Evolutionary conservation across 768 basidiomycete species (phyloP).

Genomic region (Fistulinella prunicolor): DNA sequence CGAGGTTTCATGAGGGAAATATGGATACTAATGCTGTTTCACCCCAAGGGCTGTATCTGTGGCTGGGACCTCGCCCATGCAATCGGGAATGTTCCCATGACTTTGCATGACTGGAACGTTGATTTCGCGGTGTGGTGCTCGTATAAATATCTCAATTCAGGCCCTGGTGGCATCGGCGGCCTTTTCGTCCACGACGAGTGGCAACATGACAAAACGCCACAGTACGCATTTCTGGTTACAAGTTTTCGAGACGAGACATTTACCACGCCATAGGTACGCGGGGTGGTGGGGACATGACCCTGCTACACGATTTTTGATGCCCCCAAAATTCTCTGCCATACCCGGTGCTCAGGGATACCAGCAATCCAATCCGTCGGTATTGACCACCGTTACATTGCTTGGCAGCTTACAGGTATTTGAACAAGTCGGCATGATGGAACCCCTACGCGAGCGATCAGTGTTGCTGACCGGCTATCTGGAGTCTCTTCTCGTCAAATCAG

Average conservation of each 20-base stretch:
- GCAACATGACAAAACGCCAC: slow-evolving; percentile 59
- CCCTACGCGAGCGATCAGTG: slow-evolving; percentile 67
- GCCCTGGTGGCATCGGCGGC: slow-evolving; percentile 96
- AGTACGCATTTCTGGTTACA: slow-evolving; percentile 42
- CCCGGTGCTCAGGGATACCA: slow-evolving; percentile 93
- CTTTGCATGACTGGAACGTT: slow-evolving; percentile 88
- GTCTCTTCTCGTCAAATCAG: slow-evolving; percentile 53
- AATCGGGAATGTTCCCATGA: slow-evolving; percentile 86
- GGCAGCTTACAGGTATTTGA: slow-evolving; percentile 82
- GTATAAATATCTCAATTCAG: slow-evolving; percentile 97
- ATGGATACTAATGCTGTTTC: slow-evolving; percentile 14
- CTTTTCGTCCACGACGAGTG: slow-evolving; percentile 85
- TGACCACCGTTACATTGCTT: slow-evolving; percentile 75
- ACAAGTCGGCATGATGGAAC: slow-evolving; percentile 68
- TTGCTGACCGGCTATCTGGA: slow-evolving; percentile 73
- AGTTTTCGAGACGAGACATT: slow-evolving; percentile 6
- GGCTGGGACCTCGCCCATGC: slow-evolving; percentile 98
- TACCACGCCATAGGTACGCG: slow-evolving; percentile 55
- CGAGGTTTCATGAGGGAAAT: slow-evolving; percentile 6
- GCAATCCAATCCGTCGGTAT: slow-evolving; percentile 89
- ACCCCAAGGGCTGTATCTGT: slow-evolving; percentile 80
- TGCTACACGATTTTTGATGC: slow-evolving; percentile 88
- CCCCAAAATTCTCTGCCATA: slow-evolving; percentile 75
- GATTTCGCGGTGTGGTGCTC: slow-evolving; percentile 99
- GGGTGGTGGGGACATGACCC: slow-evolving; percentile 99